Conservation (phyloP, 2,329 filamentous ascomycete species). For the Penicillium thymicola region DNA sequence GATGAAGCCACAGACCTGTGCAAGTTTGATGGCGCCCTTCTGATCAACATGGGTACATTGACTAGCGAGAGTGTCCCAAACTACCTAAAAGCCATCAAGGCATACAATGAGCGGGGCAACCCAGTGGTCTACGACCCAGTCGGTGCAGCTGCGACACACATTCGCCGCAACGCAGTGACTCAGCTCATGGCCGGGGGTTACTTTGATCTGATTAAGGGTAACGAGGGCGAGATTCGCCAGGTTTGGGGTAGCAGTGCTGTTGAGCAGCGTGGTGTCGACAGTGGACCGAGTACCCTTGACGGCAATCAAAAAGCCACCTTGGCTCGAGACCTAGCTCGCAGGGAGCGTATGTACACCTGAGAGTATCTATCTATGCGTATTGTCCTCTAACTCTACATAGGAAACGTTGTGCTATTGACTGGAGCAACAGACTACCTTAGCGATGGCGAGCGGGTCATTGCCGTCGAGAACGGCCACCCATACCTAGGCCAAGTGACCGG, state of each 20-base stretch:
- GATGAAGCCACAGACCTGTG: conserved; percentile 80
- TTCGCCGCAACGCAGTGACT: conserved; percentile 69
- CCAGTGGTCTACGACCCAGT: conserved; percentile 87
- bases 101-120: conserved; percentile 74
- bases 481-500: conserved; percentile 47
- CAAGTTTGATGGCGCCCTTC: conserved; percentile 69
- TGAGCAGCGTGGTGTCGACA: conserved; percentile 83
- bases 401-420: conserved; percentile 75
- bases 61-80: conserved; percentile 70
- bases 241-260: conserved; percentile 58
- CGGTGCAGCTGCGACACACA: conserved; percentile 75
- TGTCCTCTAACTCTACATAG: conserved; percentile 20
- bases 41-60: conserved; percentile 94
- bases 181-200: conserved; percentile 70
- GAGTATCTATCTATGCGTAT: not conserved
- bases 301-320: conserved; percentile 58
- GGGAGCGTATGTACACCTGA: conserved; percentile 49
- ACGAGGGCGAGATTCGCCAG: conserved; percentile 80
- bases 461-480: conserved; percentile 72
- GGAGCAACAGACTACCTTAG: conserved; percentile 73
- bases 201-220: conserved; percentile 89
- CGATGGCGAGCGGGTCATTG: conserved; percentile 66
- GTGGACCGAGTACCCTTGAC: conserved; percentile 55
- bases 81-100: conserved; percentile 69
- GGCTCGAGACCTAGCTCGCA: conserved; percentile 63